Percentiles rank a stretch among this genome's conserved stretches.
phyloP scores from a whole-genome alignment of 768 basidiomycete species.

The Suillus spraguei region DNA sequence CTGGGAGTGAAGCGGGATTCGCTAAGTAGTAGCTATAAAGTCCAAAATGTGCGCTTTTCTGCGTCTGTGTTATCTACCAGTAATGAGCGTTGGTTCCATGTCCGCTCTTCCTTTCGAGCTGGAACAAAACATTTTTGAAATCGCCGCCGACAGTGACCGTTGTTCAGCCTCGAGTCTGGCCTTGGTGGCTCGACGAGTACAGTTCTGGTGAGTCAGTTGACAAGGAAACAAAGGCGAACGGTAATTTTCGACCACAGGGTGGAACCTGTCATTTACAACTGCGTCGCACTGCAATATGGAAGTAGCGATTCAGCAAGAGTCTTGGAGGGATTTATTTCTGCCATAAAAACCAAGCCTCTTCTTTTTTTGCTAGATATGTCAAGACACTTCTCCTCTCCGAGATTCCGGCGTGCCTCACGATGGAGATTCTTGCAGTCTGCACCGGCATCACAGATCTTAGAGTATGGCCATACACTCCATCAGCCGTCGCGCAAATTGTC shows the following conservation, averaged over 20 bases:
- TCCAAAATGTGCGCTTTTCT: background rate
- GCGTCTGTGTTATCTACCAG: background rate
- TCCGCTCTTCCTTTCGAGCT: conserved; percentile 6
- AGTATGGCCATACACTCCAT: conserved; percentile 1
- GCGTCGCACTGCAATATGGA: background rate
- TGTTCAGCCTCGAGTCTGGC: background rate
- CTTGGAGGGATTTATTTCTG: conserved; percentile 1
- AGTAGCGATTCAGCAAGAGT: background rate
- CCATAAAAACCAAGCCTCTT: background rate
- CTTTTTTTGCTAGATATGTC: background rate
- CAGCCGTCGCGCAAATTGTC: background rate
- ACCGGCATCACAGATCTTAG: background rate
- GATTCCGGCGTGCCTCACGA: background rate
- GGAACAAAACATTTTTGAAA: conserved; percentile 5
- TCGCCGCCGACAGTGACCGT: background rate
- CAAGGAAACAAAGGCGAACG: background rate
- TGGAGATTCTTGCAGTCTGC: conserved; percentile 1
- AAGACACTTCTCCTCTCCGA: conserved; percentile 2
- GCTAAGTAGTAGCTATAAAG: background rate
- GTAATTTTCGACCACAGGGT: background rate
- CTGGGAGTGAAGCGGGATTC: background rate
- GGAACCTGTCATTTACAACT: background rate
- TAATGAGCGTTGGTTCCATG: background rate
- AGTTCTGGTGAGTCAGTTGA: background rate
- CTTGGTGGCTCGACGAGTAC: conserved; percentile 1